phyloP scores from a whole-genome alignment of 345 rosid species.

The Linum lewisii region DNA sequence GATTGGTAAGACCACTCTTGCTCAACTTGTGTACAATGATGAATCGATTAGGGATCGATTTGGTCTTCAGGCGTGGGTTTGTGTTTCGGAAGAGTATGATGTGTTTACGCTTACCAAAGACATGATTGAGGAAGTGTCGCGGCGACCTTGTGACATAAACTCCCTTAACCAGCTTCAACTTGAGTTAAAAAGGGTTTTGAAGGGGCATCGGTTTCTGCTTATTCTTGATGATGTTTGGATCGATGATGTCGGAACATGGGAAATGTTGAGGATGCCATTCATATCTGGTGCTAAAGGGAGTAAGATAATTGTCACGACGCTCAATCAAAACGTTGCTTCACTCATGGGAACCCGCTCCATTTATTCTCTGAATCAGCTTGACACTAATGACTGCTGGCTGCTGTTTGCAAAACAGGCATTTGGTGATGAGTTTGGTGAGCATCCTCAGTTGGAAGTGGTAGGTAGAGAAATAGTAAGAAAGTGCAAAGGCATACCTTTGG shows the following conservation, averaged over 20 bases:
- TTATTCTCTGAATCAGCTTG: not conserved
- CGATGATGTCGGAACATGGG: not conserved
- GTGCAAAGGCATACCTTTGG: constrained; percentile 5
- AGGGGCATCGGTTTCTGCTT: not conserved
- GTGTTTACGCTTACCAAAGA: not conserved
- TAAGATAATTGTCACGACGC: constrained; percentile 2
- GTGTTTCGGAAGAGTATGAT: not conserved
- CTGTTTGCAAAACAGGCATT: constrained; percentile 1
- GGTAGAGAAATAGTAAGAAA: not conserved
- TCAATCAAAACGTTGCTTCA: not conserved
- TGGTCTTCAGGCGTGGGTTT: constrained; percentile 2
- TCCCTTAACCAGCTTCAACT: not conserved
- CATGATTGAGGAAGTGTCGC: not conserved
- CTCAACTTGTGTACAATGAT: constrained; percentile 7
- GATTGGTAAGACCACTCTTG: constrained; percentile 16
- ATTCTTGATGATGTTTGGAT: constrained; percentile 8
- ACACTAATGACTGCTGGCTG: not conserved
- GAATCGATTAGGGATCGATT: constrained; percentile 1
- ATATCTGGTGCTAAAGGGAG: not conserved
- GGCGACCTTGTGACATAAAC: not conserved
- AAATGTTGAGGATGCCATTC: not conserved
- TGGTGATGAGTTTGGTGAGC: not conserved
- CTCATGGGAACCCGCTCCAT: not conserved
- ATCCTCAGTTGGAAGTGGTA: not conserved
- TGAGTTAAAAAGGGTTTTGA: not conserved